Evolutionary conservation across 2,329 filamentous ascomycete species (phyloP).

Genomic region (Phaeosphaeriaceae sp.): DNA sequence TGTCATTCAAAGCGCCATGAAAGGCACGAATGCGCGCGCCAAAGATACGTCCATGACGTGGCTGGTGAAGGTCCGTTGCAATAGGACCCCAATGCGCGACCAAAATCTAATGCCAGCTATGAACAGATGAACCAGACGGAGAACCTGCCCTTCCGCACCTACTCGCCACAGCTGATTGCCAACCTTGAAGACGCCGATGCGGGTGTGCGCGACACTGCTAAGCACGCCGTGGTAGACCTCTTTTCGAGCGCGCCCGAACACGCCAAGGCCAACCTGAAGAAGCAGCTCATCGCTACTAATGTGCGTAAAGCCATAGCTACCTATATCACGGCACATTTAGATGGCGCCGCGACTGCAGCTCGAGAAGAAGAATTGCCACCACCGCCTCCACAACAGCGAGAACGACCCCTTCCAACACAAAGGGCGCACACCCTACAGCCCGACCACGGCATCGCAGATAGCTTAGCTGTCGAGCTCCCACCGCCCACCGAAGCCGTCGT

Average conservation of each 20-base stretch:
- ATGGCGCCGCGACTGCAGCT: slow-evolving; percentile 63
- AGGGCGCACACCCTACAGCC: slow-evolving; percentile 46
- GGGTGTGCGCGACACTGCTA: slow-evolving; percentile 83
- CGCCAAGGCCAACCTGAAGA: slow-evolving; percentile 88
- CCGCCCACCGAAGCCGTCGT: slow-evolving; percentile 70
- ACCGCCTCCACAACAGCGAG: slow-evolving; percentile 27
- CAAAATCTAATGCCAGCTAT: not conserved
- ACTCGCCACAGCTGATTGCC: slow-evolving; percentile 83
- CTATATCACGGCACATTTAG: slow-evolving; percentile 79
- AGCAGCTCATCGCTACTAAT: slow-evolving; percentile 81
- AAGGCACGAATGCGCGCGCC: slow-evolving; percentile 79
- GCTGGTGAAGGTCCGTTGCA: slow-evolving; percentile 71
- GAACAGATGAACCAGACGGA: slow-evolving; percentile 80
- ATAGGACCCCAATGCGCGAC: not conserved
- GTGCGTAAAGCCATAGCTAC: slow-evolving; percentile 86
- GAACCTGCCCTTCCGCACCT: slow-evolving; percentile 79
- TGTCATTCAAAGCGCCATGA: slow-evolving; percentile 77
- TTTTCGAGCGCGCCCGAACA: slow-evolving; percentile 75
- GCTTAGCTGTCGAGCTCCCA: slow-evolving; percentile 60
- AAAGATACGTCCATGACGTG: slow-evolving; percentile 87
- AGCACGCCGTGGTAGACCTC: slow-evolving; percentile 82
- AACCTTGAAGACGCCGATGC: slow-evolving; percentile 90
- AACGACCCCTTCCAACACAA: slow-evolving; percentile 42
- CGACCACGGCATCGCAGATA: slow-evolving; percentile 53
- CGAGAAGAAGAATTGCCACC: slow-evolving; percentile 32